These are phyloP conservation scores for Jatropha podagrica DNA, from an alignment of 441 rosid genomes.

Conservation along the genomic window DNA sequence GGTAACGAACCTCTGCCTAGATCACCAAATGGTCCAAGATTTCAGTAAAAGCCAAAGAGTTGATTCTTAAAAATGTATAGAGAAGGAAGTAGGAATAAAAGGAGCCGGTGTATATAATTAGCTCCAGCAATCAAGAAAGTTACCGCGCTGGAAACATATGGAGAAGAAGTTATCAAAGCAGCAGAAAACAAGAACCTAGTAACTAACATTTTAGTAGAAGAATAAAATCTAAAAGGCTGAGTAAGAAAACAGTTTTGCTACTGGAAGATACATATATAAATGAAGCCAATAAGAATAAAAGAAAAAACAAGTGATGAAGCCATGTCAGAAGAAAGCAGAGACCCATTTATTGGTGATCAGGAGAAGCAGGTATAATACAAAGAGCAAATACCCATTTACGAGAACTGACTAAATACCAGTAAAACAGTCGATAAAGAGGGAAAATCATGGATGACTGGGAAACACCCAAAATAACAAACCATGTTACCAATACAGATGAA, in stretches of 20 bases:
- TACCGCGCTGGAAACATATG: neutral
- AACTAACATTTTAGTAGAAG: neutral
- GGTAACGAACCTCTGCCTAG: neutral
- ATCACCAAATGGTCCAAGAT: neutral
- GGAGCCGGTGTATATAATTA: neutral
- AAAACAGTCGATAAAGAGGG: slow-evolving; percentile 1
- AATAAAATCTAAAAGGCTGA: neutral
- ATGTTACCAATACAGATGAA: neutral
- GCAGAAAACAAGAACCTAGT: neutral
- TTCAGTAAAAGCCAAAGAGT: neutral
- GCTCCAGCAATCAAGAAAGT: neutral
- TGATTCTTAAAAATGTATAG: neutral
- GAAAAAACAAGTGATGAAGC: neutral
- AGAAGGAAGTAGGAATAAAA: neutral
- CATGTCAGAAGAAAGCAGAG: slow-evolving; percentile 15
- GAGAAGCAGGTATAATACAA: slow-evolving; percentile 7
- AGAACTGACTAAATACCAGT: slow-evolving; percentile 18
- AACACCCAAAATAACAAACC: neutral
- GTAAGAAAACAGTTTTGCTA: neutral
- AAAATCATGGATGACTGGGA: neutral
- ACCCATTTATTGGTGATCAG: slow-evolving; percentile 18
- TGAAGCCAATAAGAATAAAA: neutral
- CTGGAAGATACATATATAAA: neutral
- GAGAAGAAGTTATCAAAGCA: neutral
- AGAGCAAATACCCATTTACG: slow-evolving; percentile 1